phyloP scores from a whole-genome alignment of 1,139 yeast genomes.

The Candida frijolesensis region DNA sequence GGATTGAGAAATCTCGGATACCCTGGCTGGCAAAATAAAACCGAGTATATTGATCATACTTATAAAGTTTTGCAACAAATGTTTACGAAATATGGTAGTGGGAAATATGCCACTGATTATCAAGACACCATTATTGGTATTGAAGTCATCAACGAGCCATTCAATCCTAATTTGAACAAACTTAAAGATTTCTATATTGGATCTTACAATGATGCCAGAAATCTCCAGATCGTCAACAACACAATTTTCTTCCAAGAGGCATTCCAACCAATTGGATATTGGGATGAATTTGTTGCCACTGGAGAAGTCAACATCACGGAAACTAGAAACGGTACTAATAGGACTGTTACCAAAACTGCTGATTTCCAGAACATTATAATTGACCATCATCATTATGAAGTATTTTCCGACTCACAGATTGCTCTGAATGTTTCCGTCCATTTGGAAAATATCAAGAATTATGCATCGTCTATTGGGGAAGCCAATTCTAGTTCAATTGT shows the following conservation, averaged over 20 bases:
- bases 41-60: conserved; percentile 46
- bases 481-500: conserved; percentile 59
- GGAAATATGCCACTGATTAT: conserved; percentile 31
- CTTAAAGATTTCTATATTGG: conserved; percentile 44
- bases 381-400: conserved; percentile 69
- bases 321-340: conserved; percentile 12
- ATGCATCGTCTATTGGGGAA: conserved; percentile 34
- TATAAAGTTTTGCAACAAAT: conserved; percentile 45
- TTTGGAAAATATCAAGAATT: conserved; percentile 36
- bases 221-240: conserved; percentile 35
- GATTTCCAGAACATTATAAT: conserved; percentile 47
- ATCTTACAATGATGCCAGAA: conserved; percentile 42
- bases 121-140: conserved; percentile 58
- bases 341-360: conserved; percentile 14
- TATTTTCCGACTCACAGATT: conserved; percentile 46
- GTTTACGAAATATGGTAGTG: conserved; percentile 45
- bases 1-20: conserved; percentile 51
- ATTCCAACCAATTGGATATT: conserved; percentile 50
- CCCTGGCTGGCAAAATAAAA: conserved; percentile 53
- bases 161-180: conserved; percentile 41
- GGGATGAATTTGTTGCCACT: conserved; percentile 48
- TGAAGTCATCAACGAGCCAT: conserved; percentile 70
- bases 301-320: conserved; percentile 16
- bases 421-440: conserved; percentile 39
- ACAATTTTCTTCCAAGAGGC: conserved; percentile 64